phyloP scores from a whole-genome alignment of 257 asterid species.

The Solanum etuberosum region DNA sequence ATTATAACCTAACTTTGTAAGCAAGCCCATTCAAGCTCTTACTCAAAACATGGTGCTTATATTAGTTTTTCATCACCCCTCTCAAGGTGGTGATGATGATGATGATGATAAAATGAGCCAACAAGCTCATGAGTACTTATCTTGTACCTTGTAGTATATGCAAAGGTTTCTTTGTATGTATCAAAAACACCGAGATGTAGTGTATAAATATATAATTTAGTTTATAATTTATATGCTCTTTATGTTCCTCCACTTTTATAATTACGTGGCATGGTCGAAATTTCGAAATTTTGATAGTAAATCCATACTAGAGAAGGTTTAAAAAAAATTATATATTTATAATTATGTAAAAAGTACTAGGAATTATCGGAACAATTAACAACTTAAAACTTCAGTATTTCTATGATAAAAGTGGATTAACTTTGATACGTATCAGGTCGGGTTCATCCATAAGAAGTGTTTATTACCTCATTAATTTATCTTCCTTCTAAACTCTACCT shows the following conservation, averaged over 20 bases:
- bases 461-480: too few species aligned
- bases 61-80: too few species aligned
- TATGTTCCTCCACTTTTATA: background rate
- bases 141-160: background rate
- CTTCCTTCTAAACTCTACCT: too few species aligned
- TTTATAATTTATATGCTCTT: background rate
- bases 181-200: background rate
- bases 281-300: background rate
- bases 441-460: too few species aligned
- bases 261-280: background rate
- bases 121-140: too few species aligned
- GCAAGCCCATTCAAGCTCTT: too few species aligned
- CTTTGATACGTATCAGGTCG: too few species aligned
- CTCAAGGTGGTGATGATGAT: too few species aligned
- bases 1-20: too few species aligned
- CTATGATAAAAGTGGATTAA: too few species aligned
- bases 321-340: background rate
- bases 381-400: background rate
- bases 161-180: background rate
- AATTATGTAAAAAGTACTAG: background rate
- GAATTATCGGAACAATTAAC: background rate
- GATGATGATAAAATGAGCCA: too few species aligned
- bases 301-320: background rate
- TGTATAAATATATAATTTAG: background rate
- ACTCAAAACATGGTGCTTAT: too few species aligned